These are phyloP conservation scores for Phytopythium cucurbitacearum DNA, from an alignment of 352 stramenopile species.

Conservation along the genomic window DNA sequence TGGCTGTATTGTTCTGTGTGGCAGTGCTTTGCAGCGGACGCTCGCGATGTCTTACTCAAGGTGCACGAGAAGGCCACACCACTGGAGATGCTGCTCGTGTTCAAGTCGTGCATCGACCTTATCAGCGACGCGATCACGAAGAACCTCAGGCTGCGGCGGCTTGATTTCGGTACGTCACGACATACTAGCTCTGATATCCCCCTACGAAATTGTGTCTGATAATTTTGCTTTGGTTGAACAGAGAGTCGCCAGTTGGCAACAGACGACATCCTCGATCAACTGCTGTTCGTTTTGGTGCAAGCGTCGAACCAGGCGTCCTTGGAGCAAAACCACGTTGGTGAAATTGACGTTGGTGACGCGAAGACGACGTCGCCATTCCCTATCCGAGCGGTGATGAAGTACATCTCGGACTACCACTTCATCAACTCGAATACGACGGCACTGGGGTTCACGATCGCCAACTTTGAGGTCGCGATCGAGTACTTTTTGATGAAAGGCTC, in stretches of 20 bases:
- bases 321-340: neutral
- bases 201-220: neutral
- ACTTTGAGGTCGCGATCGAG: slow-evolving; percentile 75
- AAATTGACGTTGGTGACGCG: slow-evolving; percentile 5
- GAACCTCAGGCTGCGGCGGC: slow-evolving; percentile 48
- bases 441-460: slow-evolving; percentile 74
- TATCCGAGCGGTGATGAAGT: slow-evolving; percentile 54
- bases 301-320: slow-evolving; percentile 23
- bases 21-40: slow-evolving; percentile 39
- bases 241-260: slow-evolving; percentile 60
- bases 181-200: neutral
- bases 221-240: slow-evolving; percentile 10
- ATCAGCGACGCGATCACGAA: slow-evolving; percentile 51
- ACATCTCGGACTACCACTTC: slow-evolving; percentile 78
- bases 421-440: slow-evolving; percentile 82
- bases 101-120: slow-evolving; percentile 61
- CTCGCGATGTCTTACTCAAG: slow-evolving; percentile 29
- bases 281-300: slow-evolving; percentile 68
- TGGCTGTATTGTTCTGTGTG: slow-evolving; percentile 1
- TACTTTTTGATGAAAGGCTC: slow-evolving; percentile 60
- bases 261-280: slow-evolving; percentile 77
- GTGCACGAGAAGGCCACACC: slow-evolving; percentile 51
- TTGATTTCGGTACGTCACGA: slow-evolving; percentile 37
- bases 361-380: slow-evolving; percentile 25
- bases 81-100: slow-evolving; percentile 67